phyloP scores from a whole-genome alignment of 2,329 filamentous ascomycete species.

The Fusarium subtropicale region DNA sequence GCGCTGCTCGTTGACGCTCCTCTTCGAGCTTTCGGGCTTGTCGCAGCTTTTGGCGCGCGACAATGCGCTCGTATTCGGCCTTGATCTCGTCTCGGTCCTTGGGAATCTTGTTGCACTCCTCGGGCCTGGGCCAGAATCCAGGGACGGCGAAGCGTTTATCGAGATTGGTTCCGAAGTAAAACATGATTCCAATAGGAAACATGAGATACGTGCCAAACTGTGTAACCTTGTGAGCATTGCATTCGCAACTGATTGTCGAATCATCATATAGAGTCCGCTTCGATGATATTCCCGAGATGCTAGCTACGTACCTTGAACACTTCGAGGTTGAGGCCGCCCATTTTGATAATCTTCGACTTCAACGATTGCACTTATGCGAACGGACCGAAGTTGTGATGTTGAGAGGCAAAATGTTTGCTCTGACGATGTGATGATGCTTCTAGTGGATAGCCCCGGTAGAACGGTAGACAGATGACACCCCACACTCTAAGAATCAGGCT shows the following conservation, averaged over 20 bases:
- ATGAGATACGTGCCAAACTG: slow-evolving; percentile 99
- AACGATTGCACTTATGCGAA: slow-evolving; percentile 5
- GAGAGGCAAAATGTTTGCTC: slow-evolving; percentile 33
- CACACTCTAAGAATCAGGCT: slow-evolving; percentile 21
- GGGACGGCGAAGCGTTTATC: slow-evolving; percentile 89
- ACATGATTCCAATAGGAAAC: slow-evolving; percentile 99
- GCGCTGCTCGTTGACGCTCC: slow-evolving; percentile 48
- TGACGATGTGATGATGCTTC: slow-evolving; percentile 35
- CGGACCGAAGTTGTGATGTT: slow-evolving; percentile 24
- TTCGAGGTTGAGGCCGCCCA: slow-evolving; percentile 91
- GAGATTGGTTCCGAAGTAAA: slow-evolving; percentile 99
- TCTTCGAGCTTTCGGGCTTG: slow-evolving; percentile 65
- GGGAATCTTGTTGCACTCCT: slow-evolving; percentile 81
- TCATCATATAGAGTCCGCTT: not conserved
- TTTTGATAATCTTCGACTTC: slow-evolving; percentile 33
- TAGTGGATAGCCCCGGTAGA: slow-evolving; percentile 43
- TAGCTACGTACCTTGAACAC: slow-evolving; percentile 81
- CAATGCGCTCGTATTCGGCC: slow-evolving; percentile 80
- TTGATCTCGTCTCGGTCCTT: slow-evolving; percentile 85
- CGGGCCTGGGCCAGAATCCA: slow-evolving; percentile 91
- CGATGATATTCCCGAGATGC: not conserved
- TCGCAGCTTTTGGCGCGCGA: slow-evolving; percentile 75
- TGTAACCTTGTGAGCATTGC: slow-evolving; percentile 11
- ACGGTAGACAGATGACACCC: slow-evolving; percentile 25
- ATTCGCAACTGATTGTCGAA: not conserved